phyloP scores from a whole-genome alignment of 768 basidiomycete genomes.

The Sutorius australiensis region DNA sequence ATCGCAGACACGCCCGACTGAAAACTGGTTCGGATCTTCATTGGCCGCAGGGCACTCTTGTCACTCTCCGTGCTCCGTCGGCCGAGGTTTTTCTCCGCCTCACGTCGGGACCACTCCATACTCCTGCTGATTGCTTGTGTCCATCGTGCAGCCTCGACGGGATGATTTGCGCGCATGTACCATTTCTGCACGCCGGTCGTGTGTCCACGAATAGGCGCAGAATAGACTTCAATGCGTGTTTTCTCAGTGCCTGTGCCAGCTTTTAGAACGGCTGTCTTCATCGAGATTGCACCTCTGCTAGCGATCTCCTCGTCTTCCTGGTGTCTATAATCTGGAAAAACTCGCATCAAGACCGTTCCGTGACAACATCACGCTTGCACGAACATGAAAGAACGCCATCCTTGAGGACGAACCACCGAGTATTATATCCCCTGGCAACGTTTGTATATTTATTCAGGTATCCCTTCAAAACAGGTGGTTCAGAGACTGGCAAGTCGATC shows the following conservation, averaged over 20 bases:
- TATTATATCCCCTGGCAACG: conserved; percentile 84
- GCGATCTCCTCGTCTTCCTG: conserved; percentile 88
- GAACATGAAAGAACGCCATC: conserved; percentile 80
- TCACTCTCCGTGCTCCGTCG: conserved; percentile 50
- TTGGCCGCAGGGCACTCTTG: conserved; percentile 33
- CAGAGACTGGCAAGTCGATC: conserved; percentile 45
- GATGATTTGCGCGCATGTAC: conserved; percentile 84
- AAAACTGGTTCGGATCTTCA: conserved; percentile 30
- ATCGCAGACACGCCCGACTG: conserved; percentile 26
- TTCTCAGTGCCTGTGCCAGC: conserved; percentile 49
- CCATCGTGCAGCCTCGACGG: conserved; percentile 88
- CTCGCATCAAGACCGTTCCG: background rate
- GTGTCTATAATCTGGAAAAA: conserved; percentile 63
- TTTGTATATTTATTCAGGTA: conserved; percentile 92
- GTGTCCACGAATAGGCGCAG: conserved; percentile 47
- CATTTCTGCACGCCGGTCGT: conserved; percentile 58
- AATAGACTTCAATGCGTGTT: conserved; percentile 80
- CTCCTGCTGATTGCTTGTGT: conserved; percentile 67
- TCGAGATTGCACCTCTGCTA: conserved; percentile 82
- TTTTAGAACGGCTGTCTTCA: conserved; percentile 73
- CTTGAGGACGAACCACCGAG: conserved; percentile 89
- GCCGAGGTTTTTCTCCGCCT: conserved; percentile 28
- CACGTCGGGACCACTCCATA: conserved; percentile 66
- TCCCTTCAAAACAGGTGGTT: conserved; percentile 64
- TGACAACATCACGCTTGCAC: conserved; percentile 25